Base-by-base conservation (phyloP, 768 basidiomycete species). In the Lactifluus echinatus region DNA sequence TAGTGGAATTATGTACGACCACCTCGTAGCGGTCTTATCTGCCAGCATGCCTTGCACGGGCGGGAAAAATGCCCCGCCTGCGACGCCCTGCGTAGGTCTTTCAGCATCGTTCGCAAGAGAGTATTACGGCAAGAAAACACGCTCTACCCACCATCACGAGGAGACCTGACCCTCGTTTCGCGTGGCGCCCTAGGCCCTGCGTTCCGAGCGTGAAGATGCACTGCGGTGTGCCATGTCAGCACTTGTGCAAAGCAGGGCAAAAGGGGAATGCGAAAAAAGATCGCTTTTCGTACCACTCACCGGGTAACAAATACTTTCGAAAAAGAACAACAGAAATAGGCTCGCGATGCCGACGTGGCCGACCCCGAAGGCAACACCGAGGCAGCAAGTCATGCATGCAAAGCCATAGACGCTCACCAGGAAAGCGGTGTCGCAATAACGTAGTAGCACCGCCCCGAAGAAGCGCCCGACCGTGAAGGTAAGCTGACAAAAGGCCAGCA, bases 261-360 rank as follows among this genome's bases (percentile, higher is more conserved):
- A 12, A 4, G 23, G 1, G 17, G 15, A 15, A 29, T 12, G 23
- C 15, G 14, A 24, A 31, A 11, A 21, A 24, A 31, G 5, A 31
- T 10, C 31, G 49, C 6, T 19, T 21, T n/a, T 10, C 33, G n/a
- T 36, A 28, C 6, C 4, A 70, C 76, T 60, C 57, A 79, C 80
- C 5, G 83, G 82, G 61, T 84, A 84, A 63, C 84, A 87, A 57
- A 87, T 86, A 29, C 83, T 85, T 69, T 87, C 85, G 66, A 85
- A 85, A 75, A 83, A 85, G 75, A 86, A 85, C 53, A 87, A 70
- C 54, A 73, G 66, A 65, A 84, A 87, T 34, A 87, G 66, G 69
- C 79, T 83, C 10, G 74, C 79, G 40, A 88, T 70, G 33, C 80
- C 86, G 4, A 76, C 71, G 51, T 72, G 71, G 14, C 85, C 83